These are phyloP conservation scores for Hylodesmum podocarpum DNA, from an alignment of 306 rosid species.

Conservation along the genomic window DNA sequence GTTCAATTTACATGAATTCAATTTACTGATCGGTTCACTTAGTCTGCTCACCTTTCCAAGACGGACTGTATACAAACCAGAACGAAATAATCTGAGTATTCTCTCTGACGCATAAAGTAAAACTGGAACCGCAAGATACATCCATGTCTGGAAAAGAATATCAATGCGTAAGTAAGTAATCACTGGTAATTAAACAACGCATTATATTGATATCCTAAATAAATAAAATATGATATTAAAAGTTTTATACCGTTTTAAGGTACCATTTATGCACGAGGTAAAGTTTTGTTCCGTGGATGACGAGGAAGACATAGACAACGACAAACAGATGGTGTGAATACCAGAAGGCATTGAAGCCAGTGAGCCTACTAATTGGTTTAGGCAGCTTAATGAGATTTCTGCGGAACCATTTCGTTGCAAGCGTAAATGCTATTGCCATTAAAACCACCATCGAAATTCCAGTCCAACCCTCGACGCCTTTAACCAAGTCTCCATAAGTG, in stretches of 20 bases:
- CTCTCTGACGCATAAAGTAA: constrained; percentile 94
- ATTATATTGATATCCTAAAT: not conserved
- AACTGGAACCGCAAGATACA: constrained; percentile 86
- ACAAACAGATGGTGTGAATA: constrained; percentile 98
- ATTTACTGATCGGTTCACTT: constrained; percentile 8
- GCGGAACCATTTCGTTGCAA: constrained; percentile 92
- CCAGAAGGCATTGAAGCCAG: constrained; percentile 98
- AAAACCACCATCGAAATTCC: constrained; percentile 81
- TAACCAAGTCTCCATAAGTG: constrained; percentile 50
- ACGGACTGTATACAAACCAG: constrained; percentile 78
- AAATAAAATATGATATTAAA: not conserved
- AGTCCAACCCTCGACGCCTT: constrained; percentile 82
- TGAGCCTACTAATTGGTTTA: constrained; percentile 84
- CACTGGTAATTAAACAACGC: not conserved
- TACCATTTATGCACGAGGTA: constrained; percentile 75
- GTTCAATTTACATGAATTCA: not conserved
- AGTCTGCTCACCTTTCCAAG: constrained; percentile 72
- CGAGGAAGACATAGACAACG: constrained; percentile 79
- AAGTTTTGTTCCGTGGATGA: constrained; percentile 73
- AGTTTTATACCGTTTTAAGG: constrained; percentile 68
- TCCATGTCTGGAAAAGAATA: constrained; percentile 82
- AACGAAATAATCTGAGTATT: constrained; percentile 80
- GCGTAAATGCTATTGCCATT: constrained; percentile 86
- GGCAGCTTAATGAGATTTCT: constrained; percentile 85
- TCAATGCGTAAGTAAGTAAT: constrained; percentile 22